Conservation (phyloP, 257 asterid species). For the Solanum paucissectum region DNA sequence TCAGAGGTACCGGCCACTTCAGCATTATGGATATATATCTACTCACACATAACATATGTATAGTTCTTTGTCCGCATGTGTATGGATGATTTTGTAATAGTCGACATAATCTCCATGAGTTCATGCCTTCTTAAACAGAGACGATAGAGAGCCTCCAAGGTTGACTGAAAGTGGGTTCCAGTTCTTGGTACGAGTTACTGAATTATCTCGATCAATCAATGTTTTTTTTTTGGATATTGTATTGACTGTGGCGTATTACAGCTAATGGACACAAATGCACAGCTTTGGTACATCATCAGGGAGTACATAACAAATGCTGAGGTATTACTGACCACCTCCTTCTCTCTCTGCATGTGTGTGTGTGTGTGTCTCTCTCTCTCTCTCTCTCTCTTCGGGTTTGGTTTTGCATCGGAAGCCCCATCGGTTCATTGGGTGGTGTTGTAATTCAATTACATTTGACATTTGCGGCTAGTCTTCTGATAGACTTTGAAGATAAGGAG, state of each 20-base stretch:
- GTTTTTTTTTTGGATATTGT: constrained; percentile 7
- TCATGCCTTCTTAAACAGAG: constrained; percentile 41
- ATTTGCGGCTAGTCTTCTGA: background rate
- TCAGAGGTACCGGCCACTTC: constrained; percentile 55
- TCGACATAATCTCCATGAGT: constrained; percentile 11
- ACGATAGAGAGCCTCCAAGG: constrained; percentile 69
- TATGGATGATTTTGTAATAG: constrained; percentile 1
- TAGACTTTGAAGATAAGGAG: background rate
- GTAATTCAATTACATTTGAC: background rate
- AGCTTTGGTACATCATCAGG: constrained; percentile 97
- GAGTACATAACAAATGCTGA: constrained; percentile 90
- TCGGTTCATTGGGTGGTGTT: background rate
- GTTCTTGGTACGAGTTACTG: constrained; percentile 64
- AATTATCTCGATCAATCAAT: background rate
- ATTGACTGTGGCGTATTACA: constrained; percentile 36
- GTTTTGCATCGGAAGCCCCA: background rate
- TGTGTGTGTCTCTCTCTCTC: background rate
- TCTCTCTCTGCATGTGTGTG: background rate
- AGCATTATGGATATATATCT: background rate
- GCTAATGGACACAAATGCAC: constrained; percentile 98
- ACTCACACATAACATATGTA: background rate
- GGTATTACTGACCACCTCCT: constrained; percentile 26
- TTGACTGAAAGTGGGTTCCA: constrained; percentile 98
- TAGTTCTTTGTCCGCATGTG: background rate
- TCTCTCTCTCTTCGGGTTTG: background rate